Conservation (phyloP, 2,329 filamentous ascomycete genomes). For the Monilinia aucupariae region DNA sequence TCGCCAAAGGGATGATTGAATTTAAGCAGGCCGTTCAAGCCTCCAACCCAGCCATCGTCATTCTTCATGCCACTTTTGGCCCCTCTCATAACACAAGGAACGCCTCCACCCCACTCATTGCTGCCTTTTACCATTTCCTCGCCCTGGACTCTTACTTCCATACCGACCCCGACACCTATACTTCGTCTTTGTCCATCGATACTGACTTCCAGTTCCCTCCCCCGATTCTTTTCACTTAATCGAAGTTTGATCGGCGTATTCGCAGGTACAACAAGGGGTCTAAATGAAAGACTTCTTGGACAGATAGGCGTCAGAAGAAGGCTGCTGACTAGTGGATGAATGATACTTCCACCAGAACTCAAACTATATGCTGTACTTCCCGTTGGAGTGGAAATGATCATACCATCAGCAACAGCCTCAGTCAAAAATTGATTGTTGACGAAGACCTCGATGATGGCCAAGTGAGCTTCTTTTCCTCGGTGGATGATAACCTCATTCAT, state of each 20-base stretch:
- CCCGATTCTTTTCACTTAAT: conserved; percentile 74
- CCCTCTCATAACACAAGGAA: conserved; percentile 81
- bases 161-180: conserved; percentile 63
- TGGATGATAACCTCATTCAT: conserved; percentile 96
- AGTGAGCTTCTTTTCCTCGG: conserved; percentile 80
- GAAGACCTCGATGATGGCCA: conserved; percentile 86
- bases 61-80: conserved; percentile 46
- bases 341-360: conserved; percentile 86
- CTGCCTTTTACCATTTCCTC: conserved; percentile 61
- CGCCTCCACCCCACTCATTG: conserved; percentile 62
- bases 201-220: conserved; percentile 70
- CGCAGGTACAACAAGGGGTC: conserved; percentile 81
- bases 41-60: conserved; percentile 95
- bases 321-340: conserved; percentile 85
- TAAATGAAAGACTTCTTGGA: conserved; percentile 83
- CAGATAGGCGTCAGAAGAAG: conserved; percentile 92
- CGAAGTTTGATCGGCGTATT: conserved; percentile 78
- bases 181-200: conserved; percentile 67
- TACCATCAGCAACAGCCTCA: conserved; percentile 89
- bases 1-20: conserved; percentile 97
- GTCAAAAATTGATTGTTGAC: conserved; percentile 87
- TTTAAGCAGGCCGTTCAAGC: conserved; percentile 86
- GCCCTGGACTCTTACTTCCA: conserved; percentile 83
- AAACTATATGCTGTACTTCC: conserved; percentile 94
- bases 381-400: conserved; percentile 89